A percentile compares a stretch with the other conserved stretches of the same genome.
Evolutionary conservation across 2,329 filamentous ascomycete genomes (phyloP).

Genomic region (Clonostachys sp.): DNA sequence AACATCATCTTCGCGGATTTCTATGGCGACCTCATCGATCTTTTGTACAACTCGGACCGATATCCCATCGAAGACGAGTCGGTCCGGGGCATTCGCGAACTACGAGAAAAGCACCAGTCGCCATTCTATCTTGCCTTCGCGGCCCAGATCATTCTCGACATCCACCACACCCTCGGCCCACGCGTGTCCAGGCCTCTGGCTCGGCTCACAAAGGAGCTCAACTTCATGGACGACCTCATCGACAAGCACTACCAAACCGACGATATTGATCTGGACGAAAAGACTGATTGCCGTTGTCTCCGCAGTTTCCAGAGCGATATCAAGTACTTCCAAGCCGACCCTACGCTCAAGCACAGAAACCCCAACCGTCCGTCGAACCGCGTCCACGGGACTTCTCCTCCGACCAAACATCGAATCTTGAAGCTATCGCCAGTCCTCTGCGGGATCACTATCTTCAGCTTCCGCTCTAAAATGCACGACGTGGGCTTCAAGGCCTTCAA

Average conservation of each 20-base stretch:
- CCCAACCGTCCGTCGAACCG: neutral
- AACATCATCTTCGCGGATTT: no score
- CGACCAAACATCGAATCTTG: conserved; percentile 18
- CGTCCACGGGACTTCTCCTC: neutral
- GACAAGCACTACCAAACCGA: conserved; percentile 20
- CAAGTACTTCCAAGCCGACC: conserved; percentile 15
- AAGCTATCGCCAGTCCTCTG: conserved; percentile 27
- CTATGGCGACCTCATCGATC: no score
- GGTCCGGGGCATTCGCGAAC: conserved; percentile 22
- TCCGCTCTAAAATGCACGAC: conserved; percentile 23
- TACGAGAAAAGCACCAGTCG: conserved; percentile 18
- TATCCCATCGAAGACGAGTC: conserved; percentile 29
- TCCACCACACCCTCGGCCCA: conserved; percentile 23
- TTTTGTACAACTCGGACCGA: no score
- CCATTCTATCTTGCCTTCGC: conserved; percentile 31
- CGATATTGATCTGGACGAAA: conserved; percentile 8
- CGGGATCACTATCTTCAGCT: conserved; percentile 23
- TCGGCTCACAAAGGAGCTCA: neutral
- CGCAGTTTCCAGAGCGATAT: conserved; percentile 5
- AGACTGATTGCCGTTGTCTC: no score
- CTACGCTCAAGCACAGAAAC: conserved; percentile 9
- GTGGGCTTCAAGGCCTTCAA: conserved; percentile 23
- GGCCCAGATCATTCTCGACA: conserved; percentile 33
- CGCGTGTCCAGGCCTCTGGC: conserved; percentile 4
- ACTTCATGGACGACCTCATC: conserved; percentile 9